Evolutionary conservation across 805 yeast species (phyloP), one percentile per base, ranked within the genome.

Genomic region (Saccharomycopsis microspora): DNA sequence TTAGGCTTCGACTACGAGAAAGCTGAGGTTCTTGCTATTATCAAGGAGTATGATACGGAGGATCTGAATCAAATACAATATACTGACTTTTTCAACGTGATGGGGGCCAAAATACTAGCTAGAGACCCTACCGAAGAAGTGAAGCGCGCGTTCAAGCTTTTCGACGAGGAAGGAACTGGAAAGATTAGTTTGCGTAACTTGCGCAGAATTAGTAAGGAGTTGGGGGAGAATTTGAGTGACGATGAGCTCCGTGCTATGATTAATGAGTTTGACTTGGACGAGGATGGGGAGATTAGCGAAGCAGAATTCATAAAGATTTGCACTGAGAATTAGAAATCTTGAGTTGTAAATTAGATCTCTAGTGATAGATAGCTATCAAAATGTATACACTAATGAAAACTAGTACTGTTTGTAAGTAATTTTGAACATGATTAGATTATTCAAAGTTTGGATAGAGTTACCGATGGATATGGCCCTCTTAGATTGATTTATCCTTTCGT

Each of bases 241-340:
- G 96, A 87, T 50, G 98, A 93, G 60, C 69, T 93, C 45, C 74
- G 85, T 55, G 97, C 97, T 4, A 93, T 93, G 98, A 93, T 93
- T 55, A 96, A 89, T 53, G 97, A 90, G 63, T 93, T 93, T 60
- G 99, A 93, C 65, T 67, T 89, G 45, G 97, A 93, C 61, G 95
- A 86, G 48, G 97, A 93, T 63, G 97, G 97, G 44, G 96, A 85
- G 55, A 89, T 88, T 55, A 82, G 82, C 59, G 94, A 85, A 59
- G 86, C 85, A 54, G 97, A 89, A 65, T 88, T 89, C 60, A 85
- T 87, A 52, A 84, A 84, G 50, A 86, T 88, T 39, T 87, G 96
- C 62, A 79, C 86, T 19, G 95, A 87, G 57, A 74, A 70, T 54
- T 76, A 59, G 57, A 30, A n/a, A 4, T 3, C n/a, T 33, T 28